These are phyloP conservation scores for Scheffersomyces insectosa DNA, from an alignment of 1,139 yeast genomes.

Conservation along the genomic window DNA sequence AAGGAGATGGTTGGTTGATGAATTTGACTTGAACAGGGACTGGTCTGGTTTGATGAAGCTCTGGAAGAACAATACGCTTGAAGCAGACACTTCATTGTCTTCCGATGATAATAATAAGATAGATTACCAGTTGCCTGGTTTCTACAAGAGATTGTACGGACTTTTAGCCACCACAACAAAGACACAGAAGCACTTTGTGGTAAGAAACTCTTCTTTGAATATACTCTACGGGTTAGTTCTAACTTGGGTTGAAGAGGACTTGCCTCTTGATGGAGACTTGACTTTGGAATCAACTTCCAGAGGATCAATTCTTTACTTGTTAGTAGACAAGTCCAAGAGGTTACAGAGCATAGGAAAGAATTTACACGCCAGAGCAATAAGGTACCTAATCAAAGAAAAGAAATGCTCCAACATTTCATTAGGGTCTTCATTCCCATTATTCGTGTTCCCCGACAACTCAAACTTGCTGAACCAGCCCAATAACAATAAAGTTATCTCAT, in stretches of 20 bases:
- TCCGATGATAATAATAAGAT: constrained; percentile 14
- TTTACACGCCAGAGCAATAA: constrained; percentile 55
- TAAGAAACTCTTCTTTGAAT: constrained; percentile 59
- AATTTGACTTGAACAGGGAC: constrained; percentile 53
- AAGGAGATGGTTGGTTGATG: constrained; percentile 64
- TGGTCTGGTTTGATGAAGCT: constrained; percentile 49
- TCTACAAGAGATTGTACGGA: constrained; percentile 31
- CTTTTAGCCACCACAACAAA: constrained; percentile 28
- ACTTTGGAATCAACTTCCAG: constrained; percentile 14
- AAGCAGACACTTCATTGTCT: constrained; percentile 9
- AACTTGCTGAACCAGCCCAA: constrained; percentile 13
- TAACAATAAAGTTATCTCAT: constrained; percentile 25
- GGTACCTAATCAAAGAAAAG: constrained; percentile 49
- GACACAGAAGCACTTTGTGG: constrained; percentile 55
- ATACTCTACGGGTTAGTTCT: constrained; percentile 58
- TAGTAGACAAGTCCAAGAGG: constrained; percentile 59
- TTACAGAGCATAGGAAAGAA: constrained; percentile 61
- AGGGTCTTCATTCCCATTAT: constrained; percentile 56
- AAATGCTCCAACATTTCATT: constrained; percentile 43
- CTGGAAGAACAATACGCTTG: constrained; percentile 32
- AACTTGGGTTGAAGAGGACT: constrained; percentile 51
- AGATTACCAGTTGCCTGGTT: constrained; percentile 29
- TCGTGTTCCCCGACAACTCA: constrained; percentile 40
- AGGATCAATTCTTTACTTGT: constrained; percentile 51
- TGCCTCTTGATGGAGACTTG: constrained; percentile 18